A percentile compares a stretch with the other conserved stretches of the same genome.
These are phyloP conservation scores for Vanilla planifolia DNA, from an alignment of 106 monocot genomes.

Conservation along the genomic window DNA sequence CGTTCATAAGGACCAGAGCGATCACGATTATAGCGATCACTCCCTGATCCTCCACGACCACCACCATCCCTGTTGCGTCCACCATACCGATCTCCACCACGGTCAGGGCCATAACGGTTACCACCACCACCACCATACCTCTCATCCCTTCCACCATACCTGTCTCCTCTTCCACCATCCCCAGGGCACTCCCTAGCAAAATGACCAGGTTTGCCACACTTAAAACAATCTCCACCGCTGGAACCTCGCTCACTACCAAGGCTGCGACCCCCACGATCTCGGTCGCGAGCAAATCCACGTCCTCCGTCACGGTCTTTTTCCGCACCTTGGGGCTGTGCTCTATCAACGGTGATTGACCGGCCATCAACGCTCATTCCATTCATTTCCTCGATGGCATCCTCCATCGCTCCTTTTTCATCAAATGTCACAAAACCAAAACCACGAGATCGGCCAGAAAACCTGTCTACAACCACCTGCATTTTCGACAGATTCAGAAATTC, in stretches of 20 bases:
- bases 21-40: slow-evolving; percentile 71
- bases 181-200: slow-evolving; percentile 95
- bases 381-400: slow-evolving; percentile 82
- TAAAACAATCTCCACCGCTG: slow-evolving; percentile 69
- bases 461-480: slow-evolving; percentile 74
- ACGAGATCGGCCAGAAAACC: slow-evolving; percentile 76
- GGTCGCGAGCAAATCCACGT: slow-evolving; percentile 37
- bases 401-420: slow-evolving; percentile 63
- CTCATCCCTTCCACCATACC: slow-evolving; percentile 42
- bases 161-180: slow-evolving; percentile 76
- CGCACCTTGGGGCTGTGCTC: slow-evolving; percentile 68
- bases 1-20: slow-evolving; percentile 94
- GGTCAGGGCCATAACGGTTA: slow-evolving; percentile 48
- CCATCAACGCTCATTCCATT: slow-evolving; percentile 82
- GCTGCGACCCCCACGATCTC: slow-evolving; percentile 26
- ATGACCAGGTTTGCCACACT: slow-evolving; percentile 96
- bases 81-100: slow-evolving; percentile 51
- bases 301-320: slow-evolving; percentile 38
- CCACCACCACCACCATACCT: slow-evolving; percentile 33
- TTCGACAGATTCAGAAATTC: too few relatives aligned
- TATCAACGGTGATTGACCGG: slow-evolving; percentile 69
- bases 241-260: slow-evolving; percentile 19
- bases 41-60: slow-evolving; percentile 45
- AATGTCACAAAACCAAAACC: slow-evolving; percentile 88
- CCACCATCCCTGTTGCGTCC: slow-evolving; percentile 57